phyloP scores from a whole-genome alignment of 2,329 filamentous ascomycete species.

The Stagonosporopsis cucurbitacearum region DNA sequence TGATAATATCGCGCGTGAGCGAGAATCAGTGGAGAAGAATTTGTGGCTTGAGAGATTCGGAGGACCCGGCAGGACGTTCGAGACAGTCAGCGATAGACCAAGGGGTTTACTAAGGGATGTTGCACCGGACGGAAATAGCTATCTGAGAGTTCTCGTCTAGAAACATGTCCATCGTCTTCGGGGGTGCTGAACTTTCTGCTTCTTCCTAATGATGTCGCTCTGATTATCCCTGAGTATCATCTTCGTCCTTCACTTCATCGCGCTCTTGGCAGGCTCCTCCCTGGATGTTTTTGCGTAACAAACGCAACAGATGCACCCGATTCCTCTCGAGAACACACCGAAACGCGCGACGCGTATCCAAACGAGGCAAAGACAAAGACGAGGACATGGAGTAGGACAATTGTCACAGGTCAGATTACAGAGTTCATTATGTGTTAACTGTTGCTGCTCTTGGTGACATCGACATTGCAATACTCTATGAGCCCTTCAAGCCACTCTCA shows the following conservation, averaged over 20 bases:
- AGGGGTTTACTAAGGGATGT: conserved; percentile 1
- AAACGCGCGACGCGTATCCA: too few relatives aligned
- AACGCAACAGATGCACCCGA: too few relatives aligned
- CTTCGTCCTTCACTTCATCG: not conserved
- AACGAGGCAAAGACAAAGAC: too few relatives aligned
- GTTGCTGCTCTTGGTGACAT: too few relatives aligned
- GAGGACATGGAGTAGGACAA: too few relatives aligned
- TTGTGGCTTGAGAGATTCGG: conserved; percentile 13
- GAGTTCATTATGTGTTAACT: too few relatives aligned
- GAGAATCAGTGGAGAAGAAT: not conserved
- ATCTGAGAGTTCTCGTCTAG: conserved; percentile 9
- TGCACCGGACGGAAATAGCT: conserved; percentile 4
- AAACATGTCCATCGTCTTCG: too few relatives aligned
- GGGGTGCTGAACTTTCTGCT: not conserved
- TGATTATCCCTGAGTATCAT: not conserved
- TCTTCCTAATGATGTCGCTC: not conserved
- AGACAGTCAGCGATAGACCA: not conserved
- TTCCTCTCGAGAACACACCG: too few relatives aligned
- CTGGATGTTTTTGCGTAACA: not conserved
- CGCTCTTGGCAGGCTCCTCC: not conserved
- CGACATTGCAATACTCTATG: too few relatives aligned
- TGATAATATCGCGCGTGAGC: not conserved
- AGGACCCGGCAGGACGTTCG: not conserved
- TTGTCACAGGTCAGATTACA: too few relatives aligned
- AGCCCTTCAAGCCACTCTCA: too few relatives aligned